Evolutionary conservation across 2,329 filamentous ascomycete species (phyloP).

Genomic region (Aspergillus sergii): DNA sequence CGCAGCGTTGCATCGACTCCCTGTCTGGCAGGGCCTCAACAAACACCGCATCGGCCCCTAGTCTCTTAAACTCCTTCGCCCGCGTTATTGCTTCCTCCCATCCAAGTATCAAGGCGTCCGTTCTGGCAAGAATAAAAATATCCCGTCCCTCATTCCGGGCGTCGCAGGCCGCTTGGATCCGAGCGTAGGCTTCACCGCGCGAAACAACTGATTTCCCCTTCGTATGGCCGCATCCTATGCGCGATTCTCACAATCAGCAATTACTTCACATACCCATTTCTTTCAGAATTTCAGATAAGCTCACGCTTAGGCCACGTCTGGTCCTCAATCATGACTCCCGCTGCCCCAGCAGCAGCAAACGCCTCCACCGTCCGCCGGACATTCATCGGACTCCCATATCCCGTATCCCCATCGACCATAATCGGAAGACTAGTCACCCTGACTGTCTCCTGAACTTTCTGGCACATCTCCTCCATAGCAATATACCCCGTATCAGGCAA

Average conservation of each 20-base stretch:
- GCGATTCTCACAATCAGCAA: neutral
- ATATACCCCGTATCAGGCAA: conserved; percentile 55
- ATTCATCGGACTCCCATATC: conserved; percentile 53
- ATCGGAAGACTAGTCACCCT: conserved; percentile 45
- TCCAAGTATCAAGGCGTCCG: conserved; percentile 42
- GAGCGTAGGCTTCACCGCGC: conserved; percentile 49
- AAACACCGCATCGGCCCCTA: conserved; percentile 51
- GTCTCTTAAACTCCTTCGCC: conserved; percentile 39
- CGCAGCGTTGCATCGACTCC: conserved; percentile 42
- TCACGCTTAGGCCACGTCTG: conserved; percentile 54
- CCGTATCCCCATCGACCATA: conserved; percentile 53
- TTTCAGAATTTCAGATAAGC: conserved; percentile 5
- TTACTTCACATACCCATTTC: neutral
- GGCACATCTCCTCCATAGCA: conserved; percentile 50
- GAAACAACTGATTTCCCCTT: conserved; percentile 52
- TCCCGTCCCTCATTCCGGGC: conserved; percentile 50
- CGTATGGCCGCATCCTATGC: conserved; percentile 48
- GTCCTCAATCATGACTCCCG: conserved; percentile 50
- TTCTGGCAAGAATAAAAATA: conserved; percentile 51
- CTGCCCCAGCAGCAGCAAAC: conserved; percentile 45
- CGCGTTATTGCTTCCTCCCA: conserved; percentile 50
- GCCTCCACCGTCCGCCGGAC: conserved; percentile 49
- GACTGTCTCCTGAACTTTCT: conserved; percentile 48
- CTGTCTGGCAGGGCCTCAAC: conserved; percentile 50
- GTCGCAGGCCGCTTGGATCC: conserved; percentile 51